Evolutionary conservation across 2,329 filamentous ascomycete genomes (phyloP).

Genomic region (Arachnomyces sp.): DNA sequence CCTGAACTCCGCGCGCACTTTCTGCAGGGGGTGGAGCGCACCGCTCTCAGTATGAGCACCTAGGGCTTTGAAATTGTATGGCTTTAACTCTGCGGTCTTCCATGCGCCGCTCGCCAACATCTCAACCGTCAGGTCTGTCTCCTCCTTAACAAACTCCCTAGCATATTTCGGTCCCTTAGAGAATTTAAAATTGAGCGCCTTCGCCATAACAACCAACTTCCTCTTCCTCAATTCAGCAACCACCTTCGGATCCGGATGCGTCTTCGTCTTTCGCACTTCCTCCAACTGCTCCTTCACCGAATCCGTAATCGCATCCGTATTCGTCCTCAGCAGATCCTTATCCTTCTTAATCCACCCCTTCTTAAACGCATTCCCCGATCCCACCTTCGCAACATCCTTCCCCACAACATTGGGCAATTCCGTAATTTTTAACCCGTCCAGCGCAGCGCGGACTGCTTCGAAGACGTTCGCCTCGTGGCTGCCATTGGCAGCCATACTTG

Average conservation of each 20-base stretch:
- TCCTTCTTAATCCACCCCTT: conserved; percentile 61
- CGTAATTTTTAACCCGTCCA: conserved; percentile 73
- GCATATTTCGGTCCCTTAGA: conserved; percentile 82
- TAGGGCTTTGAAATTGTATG: conserved; percentile 67
- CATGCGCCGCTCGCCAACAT: conserved; percentile 81
- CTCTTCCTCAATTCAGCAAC: conserved; percentile 81
- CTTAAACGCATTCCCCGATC: conserved; percentile 91
- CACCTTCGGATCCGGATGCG: conserved; percentile 64
- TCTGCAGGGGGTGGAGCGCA: conserved; percentile 61
- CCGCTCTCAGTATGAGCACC: conserved; percentile 44
- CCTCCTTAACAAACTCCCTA: conserved; percentile 79
- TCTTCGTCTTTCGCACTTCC: conserved; percentile 60
- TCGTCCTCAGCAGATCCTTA: conserved; percentile 46
- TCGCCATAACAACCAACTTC: conserved; percentile 76
- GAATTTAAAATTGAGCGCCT: conserved; percentile 76
- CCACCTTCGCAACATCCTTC: conserved; percentile 51
- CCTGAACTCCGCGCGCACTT: conserved; percentile 90
- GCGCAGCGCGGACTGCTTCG: conserved; percentile 59
- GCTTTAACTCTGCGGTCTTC: conserved; percentile 86
- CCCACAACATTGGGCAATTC: conserved; percentile 51
- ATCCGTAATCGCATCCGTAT: conserved; percentile 67
- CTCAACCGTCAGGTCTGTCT: conserved; percentile 88
- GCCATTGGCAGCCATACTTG: conserved; percentile 63
- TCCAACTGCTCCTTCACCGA: conserved; percentile 67
- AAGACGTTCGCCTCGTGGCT: conserved; percentile 80